Evolutionary conservation across 1,284 basidiomycete species (phyloP).

Genomic region (Sporisorium scitamineum): DNA sequence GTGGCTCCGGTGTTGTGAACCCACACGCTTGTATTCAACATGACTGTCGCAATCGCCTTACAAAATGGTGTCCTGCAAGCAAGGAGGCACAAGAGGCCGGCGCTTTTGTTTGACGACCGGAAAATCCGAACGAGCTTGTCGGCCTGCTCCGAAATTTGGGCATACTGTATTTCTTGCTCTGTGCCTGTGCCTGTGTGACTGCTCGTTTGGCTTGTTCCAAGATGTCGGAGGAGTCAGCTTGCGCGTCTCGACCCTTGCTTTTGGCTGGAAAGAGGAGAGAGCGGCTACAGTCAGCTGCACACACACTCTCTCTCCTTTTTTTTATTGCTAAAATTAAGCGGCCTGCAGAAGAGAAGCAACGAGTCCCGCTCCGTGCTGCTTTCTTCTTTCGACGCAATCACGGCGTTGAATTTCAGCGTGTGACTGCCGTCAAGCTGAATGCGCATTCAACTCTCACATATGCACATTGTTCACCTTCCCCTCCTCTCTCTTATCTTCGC

Average conservation of each 20-base stretch:
- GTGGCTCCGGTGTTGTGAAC: neutral
- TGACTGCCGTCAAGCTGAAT: neutral
- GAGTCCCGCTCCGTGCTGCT: neutral
- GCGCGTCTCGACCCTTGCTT: neutral
- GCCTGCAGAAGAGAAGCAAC: neutral
- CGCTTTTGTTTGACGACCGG: neutral
- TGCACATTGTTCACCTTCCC: neutral
- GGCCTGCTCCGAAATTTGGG: neutral
- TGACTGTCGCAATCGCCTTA: neutral
- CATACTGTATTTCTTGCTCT: too few relatives aligned
- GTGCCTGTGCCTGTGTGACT: too few relatives aligned
- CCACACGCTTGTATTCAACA: neutral
- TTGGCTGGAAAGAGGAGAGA: neutral
- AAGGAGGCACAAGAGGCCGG: neutral
- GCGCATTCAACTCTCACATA: too few relatives aligned
- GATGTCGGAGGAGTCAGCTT: neutral
- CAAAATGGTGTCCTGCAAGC: neutral
- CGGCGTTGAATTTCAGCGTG: neutral
- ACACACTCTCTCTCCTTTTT: neutral
- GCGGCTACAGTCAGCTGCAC: neutral
- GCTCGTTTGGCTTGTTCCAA: neutral
- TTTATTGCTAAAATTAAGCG: neutral
- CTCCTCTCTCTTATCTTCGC: neutral
- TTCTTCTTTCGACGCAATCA: neutral
- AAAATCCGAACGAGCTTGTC: conserved; percentile 1